Base-by-base conservation (phyloP, 192 early-diverging fungal species). In the Physocladia obscura region DNA sequence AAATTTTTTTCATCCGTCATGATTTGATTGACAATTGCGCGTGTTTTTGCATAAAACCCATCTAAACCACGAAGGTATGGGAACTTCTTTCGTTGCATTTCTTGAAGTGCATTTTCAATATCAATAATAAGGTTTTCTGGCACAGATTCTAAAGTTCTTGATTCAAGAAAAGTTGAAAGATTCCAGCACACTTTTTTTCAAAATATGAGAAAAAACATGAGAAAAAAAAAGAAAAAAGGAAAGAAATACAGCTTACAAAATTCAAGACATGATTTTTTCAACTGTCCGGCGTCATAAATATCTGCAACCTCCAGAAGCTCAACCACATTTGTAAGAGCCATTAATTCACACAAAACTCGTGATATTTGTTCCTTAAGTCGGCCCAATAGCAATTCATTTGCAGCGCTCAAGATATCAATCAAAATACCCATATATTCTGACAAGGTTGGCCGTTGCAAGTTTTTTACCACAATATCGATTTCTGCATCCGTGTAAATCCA, bases 311-410 rank as follows among this genome's bases (percentile, higher is more conserved):
- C 86, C 73, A 90, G 57, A 24, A 87, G 58, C 36, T 67, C 59
- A 0, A 84, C 64, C 1, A 85, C 86, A 51, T 83, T 91, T 40
- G 75, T 62, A 36, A 88, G 57, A n/a, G 35, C 26, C 37, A 82
- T 22, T n/a, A 50, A 62, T 11, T 54, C 30, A n/a, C 37, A 37
- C 15, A 86, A 50, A 4, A 79, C 49, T 11, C n/a, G 17, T 36
- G 57, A 58, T 26, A 71, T 73, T 17, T 71, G 38, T 13, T 77
- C 74, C 70, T 81, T 80, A 58, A 85, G 49, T 36, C 62, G 32
- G 4, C 75, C 77, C 61, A 81, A 50, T 31, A 91, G 74, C 8
- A 89, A 72, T 69, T 91, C 91, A 50, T 90, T 83, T 0, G 91
- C 86, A 40, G 78, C 82, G 39, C 75, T 67, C 4, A 92, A 75